Evolutionary conservation across 768 basidiomycete genomes (phyloP).

Genomic region (Asterophora lycoperdoides): DNA sequence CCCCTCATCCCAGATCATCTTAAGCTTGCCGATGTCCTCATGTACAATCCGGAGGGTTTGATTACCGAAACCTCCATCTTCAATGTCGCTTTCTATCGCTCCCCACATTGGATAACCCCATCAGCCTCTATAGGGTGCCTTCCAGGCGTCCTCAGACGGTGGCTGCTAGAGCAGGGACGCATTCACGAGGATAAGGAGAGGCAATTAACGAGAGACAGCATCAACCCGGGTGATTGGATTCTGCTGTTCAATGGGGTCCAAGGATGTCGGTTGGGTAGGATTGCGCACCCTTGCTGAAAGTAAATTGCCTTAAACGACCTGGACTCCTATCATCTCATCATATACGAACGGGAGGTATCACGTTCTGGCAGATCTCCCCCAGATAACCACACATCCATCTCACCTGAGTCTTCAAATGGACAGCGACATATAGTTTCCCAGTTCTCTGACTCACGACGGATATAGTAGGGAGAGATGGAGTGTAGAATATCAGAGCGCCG

Average conservation of each 20-base stretch:
- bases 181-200: conserved; percentile 48
- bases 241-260: conserved; percentile 70
- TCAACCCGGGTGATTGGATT: conserved; percentile 57
- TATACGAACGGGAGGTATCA: conserved; percentile 3
- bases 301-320: neutral
- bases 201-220: conserved; percentile 36
- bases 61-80: conserved; percentile 67
- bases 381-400: neutral
- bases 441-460: conserved; percentile 13
- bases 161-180: conserved; percentile 57
- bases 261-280: conserved; percentile 60
- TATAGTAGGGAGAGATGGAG: conserved; percentile 19
- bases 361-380: neutral
- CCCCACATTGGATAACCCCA: conserved; percentile 63
- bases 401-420: neutral
- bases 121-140: conserved; percentile 58
- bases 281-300: conserved; percentile 17
- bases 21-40: conserved; percentile 51
- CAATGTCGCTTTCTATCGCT: conserved; percentile 66
- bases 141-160: conserved; percentile 65
- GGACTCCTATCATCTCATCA: neutral
- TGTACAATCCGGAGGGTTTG: conserved; percentile 48
- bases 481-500: neutral
- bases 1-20: conserved; percentile 28
- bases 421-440: neutral